Evolutionary conservation across 306 rosid genomes (phyloP).

Genomic region (Citrullus amarus): DNA sequence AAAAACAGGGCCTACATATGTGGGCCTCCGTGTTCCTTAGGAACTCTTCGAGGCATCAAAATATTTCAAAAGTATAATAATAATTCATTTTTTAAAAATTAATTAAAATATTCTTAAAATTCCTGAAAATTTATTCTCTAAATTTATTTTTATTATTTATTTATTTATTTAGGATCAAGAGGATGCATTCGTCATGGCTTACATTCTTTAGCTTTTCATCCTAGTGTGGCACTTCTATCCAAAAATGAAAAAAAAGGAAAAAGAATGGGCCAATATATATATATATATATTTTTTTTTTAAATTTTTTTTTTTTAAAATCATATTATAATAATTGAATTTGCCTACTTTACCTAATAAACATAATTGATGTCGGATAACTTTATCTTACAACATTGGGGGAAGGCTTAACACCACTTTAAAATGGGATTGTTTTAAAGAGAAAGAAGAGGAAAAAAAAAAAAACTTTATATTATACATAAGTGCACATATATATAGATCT

Average conservation of each 20-base stretch:
- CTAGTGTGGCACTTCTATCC: conserved; percentile 20
- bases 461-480: neutral
- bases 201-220: conserved; percentile 2
- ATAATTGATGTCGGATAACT: conserved; percentile 23
- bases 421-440: neutral
- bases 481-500: neutral
- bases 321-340: conserved; percentile 7
- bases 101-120: neutral
- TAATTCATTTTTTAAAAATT: neutral
- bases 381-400: conserved; percentile 15
- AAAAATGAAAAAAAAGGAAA: neutral
- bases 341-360: conserved; percentile 38
- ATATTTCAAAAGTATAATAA: neutral
- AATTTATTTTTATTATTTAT: neutral
- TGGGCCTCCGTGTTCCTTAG: conserved; percentile 16
- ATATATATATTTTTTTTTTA: too few relatives aligned
- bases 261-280: neutral
- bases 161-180: neutral
- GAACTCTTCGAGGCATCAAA: neutral
- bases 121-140: neutral
- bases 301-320: neutral
- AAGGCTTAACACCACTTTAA: conserved; percentile 18
- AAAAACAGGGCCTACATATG: conserved; percentile 18
- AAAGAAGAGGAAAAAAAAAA: neutral
- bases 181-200: conserved; percentile 10